Base-by-base conservation (phyloP, 2,329 filamentous ascomycete species). In the Pseudogymnoascus sp. region DNA sequence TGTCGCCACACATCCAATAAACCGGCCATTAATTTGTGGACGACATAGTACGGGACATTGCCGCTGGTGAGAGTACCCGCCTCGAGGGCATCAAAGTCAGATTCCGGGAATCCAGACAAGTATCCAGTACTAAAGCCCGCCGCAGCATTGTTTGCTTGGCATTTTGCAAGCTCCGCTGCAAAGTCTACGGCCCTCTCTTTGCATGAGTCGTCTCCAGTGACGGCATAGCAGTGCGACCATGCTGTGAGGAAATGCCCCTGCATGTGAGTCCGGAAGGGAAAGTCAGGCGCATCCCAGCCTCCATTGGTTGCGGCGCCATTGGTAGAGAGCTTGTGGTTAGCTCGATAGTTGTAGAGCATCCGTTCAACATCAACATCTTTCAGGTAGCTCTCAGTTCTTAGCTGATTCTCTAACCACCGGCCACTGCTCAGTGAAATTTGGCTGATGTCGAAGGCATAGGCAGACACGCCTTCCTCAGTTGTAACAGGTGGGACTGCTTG, bases 241-340 rank as follows among this genome's bases (percentile, higher is more conserved):
- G 76, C 79, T 1, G 73, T 78, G 32, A 82, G 74, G 32, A 76
- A 76, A 66, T 82, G 80, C 0, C 80, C 80, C 62, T 82, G 80
- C 18, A 74, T 65, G 58, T 82, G 80, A 0, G 74, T 75, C 12
- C 79, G 75, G 66, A 82, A 82, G 0, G 80, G 79, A 47, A 82
- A 82, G 54, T 76, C 71, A 1, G 80, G 80, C 1, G 77, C 77
- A 67, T 82, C 80, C 80, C 80, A 82, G 2, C 79, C 80, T 2
- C 78, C 78, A 57, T 79, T 79, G 5, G 72, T 57, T 1, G 69
- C 63, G 1, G 79, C 79, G 1, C 76, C 76, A 2, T 77, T 72
- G 7, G 78, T 81, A 2, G 74, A 75, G 0, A 81, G 65, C 16
- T 73, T 70, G 61, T 81, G 79, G 54, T 73, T 80, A 30, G 69